Conservation (phyloP, 352 stramenopile species). For the Globisporangium recalcitrans region DNA sequence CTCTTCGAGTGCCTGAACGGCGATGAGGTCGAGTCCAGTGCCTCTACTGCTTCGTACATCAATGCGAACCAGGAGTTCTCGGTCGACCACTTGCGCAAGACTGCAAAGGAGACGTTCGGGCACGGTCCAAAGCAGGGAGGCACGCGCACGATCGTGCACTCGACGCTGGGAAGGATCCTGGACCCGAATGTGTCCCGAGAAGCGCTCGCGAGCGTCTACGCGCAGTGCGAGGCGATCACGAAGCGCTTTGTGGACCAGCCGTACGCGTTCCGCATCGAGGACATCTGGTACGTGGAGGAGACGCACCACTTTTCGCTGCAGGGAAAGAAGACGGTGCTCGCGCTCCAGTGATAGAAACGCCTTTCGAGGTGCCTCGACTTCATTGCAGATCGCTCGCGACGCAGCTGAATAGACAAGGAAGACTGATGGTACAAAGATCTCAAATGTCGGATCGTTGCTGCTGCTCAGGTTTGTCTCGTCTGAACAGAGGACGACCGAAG, state of each 20-base stretch:
- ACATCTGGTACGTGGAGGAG: slow-evolving; percentile 71
- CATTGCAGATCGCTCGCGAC: neutral
- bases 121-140: slow-evolving; percentile 36
- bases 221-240: slow-evolving; percentile 54
- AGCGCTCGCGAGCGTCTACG: slow-evolving; percentile 28
- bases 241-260: slow-evolving; percentile 23
- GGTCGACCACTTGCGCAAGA: slow-evolving; percentile 45
- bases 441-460: too few relatives aligned
- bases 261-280: slow-evolving; percentile 31
- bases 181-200: slow-evolving; percentile 34
- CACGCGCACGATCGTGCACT: slow-evolving; percentile 59
- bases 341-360: slow-evolving; percentile 17
- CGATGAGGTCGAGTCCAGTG: neutral
- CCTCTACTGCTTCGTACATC: too few relatives aligned
- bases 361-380: neutral
- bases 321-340: slow-evolving; percentile 40
- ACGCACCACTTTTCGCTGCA: slow-evolving; percentile 56
- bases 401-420: neutral
- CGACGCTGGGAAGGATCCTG: slow-evolving; percentile 56
- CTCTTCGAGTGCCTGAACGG: slow-evolving; percentile 44
- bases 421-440: too few relatives aligned
- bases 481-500: too few relatives aligned
- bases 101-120: slow-evolving; percentile 44
- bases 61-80: slow-evolving; percentile 43
- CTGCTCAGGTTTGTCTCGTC: too few relatives aligned